Base-by-base conservation (phyloP, 257 asterid species). In the Phtheirospermum japonicum region DNA sequence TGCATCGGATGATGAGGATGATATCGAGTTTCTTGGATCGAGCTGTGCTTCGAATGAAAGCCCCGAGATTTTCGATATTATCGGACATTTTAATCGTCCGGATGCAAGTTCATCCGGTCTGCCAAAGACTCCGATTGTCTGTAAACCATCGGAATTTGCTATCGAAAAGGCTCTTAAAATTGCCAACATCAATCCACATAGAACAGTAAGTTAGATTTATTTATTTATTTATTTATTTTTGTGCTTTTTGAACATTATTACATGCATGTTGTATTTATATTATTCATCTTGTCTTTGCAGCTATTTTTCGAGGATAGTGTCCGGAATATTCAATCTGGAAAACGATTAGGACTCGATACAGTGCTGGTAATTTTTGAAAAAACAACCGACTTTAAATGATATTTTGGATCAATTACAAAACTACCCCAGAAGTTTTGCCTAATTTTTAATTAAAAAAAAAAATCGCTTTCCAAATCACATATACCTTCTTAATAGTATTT, bases 291-390 rank as follows among this genome's bases (percentile, higher is more conserved):
- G 26, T 60, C 6, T 26, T 20, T 63, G 59, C 93, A 92, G 97
- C 71, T 93, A 23, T 93, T 93, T 82, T 89, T 93, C 45, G 97
- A 93, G 78, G 99, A 93, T 52, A 93, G 97, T 42, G 73, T 83
- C 12, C 86, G 97, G 39, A 93, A 93, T 71, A 74, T 85, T 60
- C 88, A 77, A 61, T 77, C 97, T 6, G 99, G 96, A 57, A 93
- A 93, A 68, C 82, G 83, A 2, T 66, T 87, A 11, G 99, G 96
- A 7, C 89, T 93, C 32, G 72, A 87, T 55, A 89, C 99, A 0
- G 97, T 93, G 2, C 77, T 89, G 84, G 99, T 87, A 73, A 73
- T 5, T 48, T 17, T 19, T 48, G 28, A 23, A 23, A 23, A 23
- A 23, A 23, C 28, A 23, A 23, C 28, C 28, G 28, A 23, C 28